These are phyloP conservation scores for Tylopilus intermedius DNA, from an alignment of 768 basidiomycete genomes.

Conservation along the genomic window DNA sequence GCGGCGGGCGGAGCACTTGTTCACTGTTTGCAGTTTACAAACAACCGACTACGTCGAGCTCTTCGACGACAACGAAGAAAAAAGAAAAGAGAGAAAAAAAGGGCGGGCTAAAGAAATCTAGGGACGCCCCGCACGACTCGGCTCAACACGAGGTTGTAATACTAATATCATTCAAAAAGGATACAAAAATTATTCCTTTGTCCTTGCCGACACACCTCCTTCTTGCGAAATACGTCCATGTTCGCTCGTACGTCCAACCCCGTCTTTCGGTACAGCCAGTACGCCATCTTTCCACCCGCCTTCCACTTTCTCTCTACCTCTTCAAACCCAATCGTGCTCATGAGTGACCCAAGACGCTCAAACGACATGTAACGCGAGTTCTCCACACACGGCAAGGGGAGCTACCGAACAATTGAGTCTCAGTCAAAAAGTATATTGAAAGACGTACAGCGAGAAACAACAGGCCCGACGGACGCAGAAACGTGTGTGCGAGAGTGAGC, in stretches of 20 bases:
- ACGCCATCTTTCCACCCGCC: conserved; percentile 76
- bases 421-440: background rate
- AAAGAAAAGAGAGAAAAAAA: conserved; percentile 11
- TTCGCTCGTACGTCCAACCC: background rate
- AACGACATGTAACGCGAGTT: conserved; percentile 82
- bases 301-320: conserved; percentile 59
- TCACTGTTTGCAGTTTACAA: conserved; percentile 28
- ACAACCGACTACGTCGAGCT: conserved; percentile 24
- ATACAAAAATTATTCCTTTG: conserved; percentile 79
- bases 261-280: conserved; percentile 71
- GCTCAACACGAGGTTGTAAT: conserved; percentile 5
- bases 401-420: conserved; percentile 37
- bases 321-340: conserved; percentile 60
- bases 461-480: conserved; percentile 51
- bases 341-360: conserved; percentile 50
- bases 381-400: conserved; percentile 77
- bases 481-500: conserved; percentile 55
- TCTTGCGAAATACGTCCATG: conserved; percentile 42
- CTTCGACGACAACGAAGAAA: conserved; percentile 3
- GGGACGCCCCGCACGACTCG: conserved; percentile 1
- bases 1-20: conserved; percentile 18
- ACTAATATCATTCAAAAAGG: conserved; percentile 25
- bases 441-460: conserved; percentile 67
- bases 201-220: conserved; percentile 57
- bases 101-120: conserved; percentile 9